Base-by-base conservation (phyloP, 1,139 yeast species). In the Yamadazyma blattariae region DNA sequence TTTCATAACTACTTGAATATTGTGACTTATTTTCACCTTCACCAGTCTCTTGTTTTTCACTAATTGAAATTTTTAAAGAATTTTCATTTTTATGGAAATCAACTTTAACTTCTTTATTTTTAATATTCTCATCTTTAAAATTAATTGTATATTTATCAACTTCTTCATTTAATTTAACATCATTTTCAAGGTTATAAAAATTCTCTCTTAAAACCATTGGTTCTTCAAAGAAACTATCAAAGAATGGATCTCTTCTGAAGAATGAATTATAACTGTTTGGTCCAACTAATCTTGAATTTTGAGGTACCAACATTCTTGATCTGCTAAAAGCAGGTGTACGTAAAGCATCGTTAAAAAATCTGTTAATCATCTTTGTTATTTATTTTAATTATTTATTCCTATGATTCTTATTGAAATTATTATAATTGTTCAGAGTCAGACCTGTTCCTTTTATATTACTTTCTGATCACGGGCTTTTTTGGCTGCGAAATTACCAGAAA, bases 71-170 rank as follows among this genome's bases (percentile, higher is more conserved):
- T 22, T 42, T 43, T 35, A 57, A 44, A 35, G 47, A 47, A 30
- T 57, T 57, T 28, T 50, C 50, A 19, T 50, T 40, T 44, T 52
- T 52, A 15, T 40, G 38, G 38, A 41, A 57, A 27, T 56, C 56
- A 30, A 56, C 47, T 20, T 48, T 48, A 12, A 56, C 42, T 25
- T 53, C 52, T 26, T 52, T 51, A 13, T 45, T 38, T n/a, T 45
- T 39, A 15, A 55, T 45, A 22, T 48, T 43, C 5, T 43, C 39
- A 25, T 51, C 50, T 19, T 40, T 41, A 30, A 47, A 45, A 7
- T 38, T 38, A 9, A 57, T 52, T 19, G 53, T 40, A 25, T 52
- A 50, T 30, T 53, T 48, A 27, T 54, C 55, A 26, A 50, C 38
- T 18, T 54, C 51, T 30, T 56, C 60, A 5, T 50, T 47, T 15